Evolutionary conservation across 1,284 basidiomycete genomes (phyloP).

Genomic region (Neolentinus lepideus): DNA sequence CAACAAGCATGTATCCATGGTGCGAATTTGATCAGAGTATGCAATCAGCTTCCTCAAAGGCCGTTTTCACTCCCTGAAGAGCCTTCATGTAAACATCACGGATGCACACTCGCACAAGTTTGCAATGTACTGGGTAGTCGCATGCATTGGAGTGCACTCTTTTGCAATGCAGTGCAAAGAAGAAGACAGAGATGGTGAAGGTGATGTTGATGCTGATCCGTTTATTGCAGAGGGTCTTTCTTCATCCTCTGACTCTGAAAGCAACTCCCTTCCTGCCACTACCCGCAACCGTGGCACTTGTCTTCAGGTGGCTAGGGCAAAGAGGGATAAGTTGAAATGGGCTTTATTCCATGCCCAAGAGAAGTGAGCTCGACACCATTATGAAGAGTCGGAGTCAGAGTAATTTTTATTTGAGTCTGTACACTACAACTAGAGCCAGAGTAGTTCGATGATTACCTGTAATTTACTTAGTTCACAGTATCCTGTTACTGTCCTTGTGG

Average conservation of each 20-base stretch:
- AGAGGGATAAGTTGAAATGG: background rate
- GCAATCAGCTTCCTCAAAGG: conserved; percentile 14
- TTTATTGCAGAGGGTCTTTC: conserved; percentile 10
- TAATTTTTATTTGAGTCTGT: background rate
- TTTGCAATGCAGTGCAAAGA: conserved; percentile 12
- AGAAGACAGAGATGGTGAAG: conserved; percentile 4
- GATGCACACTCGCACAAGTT: conserved; percentile 11
- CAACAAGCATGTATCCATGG: conserved; percentile 13
- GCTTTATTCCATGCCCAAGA: background rate
- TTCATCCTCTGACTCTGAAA: conserved; percentile 3
- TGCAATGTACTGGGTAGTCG: conserved; percentile 16
- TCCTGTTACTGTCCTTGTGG: background rate
- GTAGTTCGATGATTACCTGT: background rate
- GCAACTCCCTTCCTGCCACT: background rate
- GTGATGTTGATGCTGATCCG: conserved; percentile 2
- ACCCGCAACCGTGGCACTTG: background rate
- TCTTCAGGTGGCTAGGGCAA: background rate
- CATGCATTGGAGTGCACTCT: conserved; percentile 14
- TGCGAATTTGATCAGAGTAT: conserved; percentile 13
- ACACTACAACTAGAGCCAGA: background rate
- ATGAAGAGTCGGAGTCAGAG: background rate
- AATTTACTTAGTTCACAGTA: background rate
- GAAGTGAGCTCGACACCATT: background rate
- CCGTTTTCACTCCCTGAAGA: conserved; percentile 16
- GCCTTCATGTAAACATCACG: conserved; percentile 11